A percentile compares a stretch with the other conserved stretches of the same genome.
These are phyloP conservation scores for Ophiostoma ips DNA, from an alignment of 2,329 filamentous ascomycete species.

Conservation along the genomic window DNA sequence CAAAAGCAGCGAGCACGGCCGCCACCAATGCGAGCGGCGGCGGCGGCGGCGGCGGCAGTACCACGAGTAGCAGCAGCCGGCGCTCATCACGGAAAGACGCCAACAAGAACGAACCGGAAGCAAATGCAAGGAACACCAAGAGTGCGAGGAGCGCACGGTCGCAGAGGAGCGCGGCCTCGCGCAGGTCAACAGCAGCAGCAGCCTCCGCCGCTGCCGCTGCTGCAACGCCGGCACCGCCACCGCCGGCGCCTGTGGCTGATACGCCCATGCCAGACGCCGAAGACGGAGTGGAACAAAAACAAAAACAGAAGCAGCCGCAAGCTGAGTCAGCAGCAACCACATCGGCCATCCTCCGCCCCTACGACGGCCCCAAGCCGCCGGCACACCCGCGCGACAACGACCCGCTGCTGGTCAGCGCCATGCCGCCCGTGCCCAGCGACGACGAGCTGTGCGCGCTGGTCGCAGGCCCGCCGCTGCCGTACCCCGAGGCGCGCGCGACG, in stretches of 20 bases:
- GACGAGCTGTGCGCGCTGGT: constrained; percentile 52
- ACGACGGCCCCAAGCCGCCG: constrained; percentile 20
- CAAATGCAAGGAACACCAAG: background rate
- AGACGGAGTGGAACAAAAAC: background rate
- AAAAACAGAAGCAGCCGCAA: background rate
- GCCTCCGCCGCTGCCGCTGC: background rate
- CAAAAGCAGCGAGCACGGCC: background rate
- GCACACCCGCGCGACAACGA: constrained; percentile 38
- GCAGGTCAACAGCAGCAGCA: constrained; percentile 1
- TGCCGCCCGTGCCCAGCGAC: constrained; percentile 44
- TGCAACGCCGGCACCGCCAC: background rate
- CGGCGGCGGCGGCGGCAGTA: background rate
- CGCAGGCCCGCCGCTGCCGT: constrained; percentile 49
- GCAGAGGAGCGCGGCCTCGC: background rate
- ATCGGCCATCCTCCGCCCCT: constrained; percentile 23
- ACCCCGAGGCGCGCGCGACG: constrained; percentile 37
- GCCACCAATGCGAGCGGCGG: too few species aligned
- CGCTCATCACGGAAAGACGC: constrained; percentile 4
- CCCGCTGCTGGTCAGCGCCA: constrained; percentile 41
- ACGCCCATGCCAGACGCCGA: constrained; percentile 28
- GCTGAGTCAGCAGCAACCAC: background rate
- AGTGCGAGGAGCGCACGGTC: background rate
- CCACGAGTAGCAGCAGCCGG: constrained; percentile 1
- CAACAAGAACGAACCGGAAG: background rate
- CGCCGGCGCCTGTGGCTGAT: constrained; percentile 15